A percentile compares a stretch with the other conserved stretches of the same genome.
phyloP scores from a whole-genome alignment of 2,329 filamentous ascomycete genomes.

The Curvularia verruculosa region DNA sequence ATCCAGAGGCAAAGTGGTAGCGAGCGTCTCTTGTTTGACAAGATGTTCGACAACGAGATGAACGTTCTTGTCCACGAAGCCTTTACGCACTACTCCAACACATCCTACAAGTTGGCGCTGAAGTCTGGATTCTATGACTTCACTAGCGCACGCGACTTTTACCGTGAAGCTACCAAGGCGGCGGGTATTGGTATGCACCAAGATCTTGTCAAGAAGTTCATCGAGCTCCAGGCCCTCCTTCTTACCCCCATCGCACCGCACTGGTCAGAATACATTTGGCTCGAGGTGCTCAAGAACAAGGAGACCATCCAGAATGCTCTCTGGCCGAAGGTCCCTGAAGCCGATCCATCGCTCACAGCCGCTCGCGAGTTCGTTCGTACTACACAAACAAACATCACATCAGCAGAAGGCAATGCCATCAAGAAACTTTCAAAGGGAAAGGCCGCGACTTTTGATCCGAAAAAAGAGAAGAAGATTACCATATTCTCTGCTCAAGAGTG shows the following conservation, averaged over 20 bases:
- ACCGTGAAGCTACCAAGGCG: slow-evolving; percentile 80
- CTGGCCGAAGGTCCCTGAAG: slow-evolving; percentile 72
- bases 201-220: slow-evolving; percentile 77
- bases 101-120: slow-evolving; percentile 50
- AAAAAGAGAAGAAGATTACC: slow-evolving; percentile 88
- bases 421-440: slow-evolving; percentile 97
- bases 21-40: slow-evolving; percentile 78
- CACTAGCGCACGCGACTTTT: slow-evolving; percentile 84
- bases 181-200: slow-evolving; percentile 86
- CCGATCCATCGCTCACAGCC: slow-evolving; percentile 72
- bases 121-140: slow-evolving; percentile 83
- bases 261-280: slow-evolving; percentile 94
- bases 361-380: slow-evolving; percentile 80
- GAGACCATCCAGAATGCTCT: slow-evolving; percentile 78
- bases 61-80: slow-evolving; percentile 82
- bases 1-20: slow-evolving; percentile 72
- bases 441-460: slow-evolving; percentile 81
- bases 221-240: slow-evolving; percentile 84
- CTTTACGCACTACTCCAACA: slow-evolving; percentile 71
- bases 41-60: slow-evolving; percentile 91
- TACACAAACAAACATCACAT: slow-evolving; percentile 79
- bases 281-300: slow-evolving; percentile 80
- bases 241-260: slow-evolving; percentile 87
- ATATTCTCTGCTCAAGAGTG: slow-evolving; percentile 82
- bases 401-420: slow-evolving; percentile 78